Base-by-base conservation (phyloP, 2,329 filamentous ascomycete species). In the Cyphellophora europaea region DNA sequence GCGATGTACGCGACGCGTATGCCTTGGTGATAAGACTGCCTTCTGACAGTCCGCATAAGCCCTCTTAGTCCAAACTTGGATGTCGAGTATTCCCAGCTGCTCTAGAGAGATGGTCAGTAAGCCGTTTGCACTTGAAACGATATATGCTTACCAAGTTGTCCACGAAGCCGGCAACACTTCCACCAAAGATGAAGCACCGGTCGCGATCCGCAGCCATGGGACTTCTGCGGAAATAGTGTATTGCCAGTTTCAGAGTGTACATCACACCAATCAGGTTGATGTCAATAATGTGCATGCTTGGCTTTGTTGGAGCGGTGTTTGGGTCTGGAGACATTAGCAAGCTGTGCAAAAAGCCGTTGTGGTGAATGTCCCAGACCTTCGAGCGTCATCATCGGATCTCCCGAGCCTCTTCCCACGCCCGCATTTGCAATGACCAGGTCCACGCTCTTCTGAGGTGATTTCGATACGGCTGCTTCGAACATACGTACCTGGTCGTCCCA, bases 381-480 rank as follows among this genome's bases (percentile, higher is more conserved):
- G 17, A 40, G 19, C 6, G 18, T 11, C 37, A 40, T 40, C 33
- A 40, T 27, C 6, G 37, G 37, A 29, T 40, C 37, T 5, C 35
- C 35, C 10, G 35, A 15, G 11, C 12, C 32, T 30, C 55, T 47
- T 17, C 51, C 49, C 15, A 67, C 63, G 6, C 65, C 65, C 1
- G 65, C 65, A 43, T 68, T 69, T 2, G 65, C 63, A 32, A 69
- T 59, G 11, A 69, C 65, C 11, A 67, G 47, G 36, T 68, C 65
- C 16, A 64, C 55, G 28, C 56, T 59, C 1, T 59, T 54, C n/a
- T 48, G 41, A 0, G 61, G 62, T 5, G 59, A 63, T 21, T 51
- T 47, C 1, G 32, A 36, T 10, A 56, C 53, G 2, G 63, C 62
- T 0, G 47, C 53, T 35, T 65, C 55, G 27, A 68, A 67, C 5